Evolutionary conservation across 2,329 filamentous ascomycete genomes (phyloP).

Genomic region (Verticillium nubilum): DNA sequence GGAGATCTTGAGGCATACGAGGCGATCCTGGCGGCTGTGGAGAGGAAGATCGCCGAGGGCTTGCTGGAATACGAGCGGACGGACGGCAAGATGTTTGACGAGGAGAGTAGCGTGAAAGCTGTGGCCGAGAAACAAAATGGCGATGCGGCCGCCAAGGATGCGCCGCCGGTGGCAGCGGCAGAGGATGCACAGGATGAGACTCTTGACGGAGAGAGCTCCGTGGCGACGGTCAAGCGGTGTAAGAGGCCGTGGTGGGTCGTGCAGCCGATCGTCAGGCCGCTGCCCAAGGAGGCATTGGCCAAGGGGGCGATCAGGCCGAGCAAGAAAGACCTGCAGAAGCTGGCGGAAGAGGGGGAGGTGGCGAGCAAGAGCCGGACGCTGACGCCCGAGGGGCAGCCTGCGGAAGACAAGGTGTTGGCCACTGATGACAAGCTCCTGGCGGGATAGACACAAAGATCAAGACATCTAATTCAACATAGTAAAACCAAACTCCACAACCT

Average conservation of each 20-base stretch:
- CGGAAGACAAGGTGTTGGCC: conserved; percentile 8
- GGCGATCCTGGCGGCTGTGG: conserved; percentile 67
- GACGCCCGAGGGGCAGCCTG: not conserved
- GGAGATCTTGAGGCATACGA: conserved; percentile 76
- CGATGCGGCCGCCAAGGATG: conserved; percentile 5
- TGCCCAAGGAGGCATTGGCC: conserved; percentile 81
- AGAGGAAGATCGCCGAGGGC: conserved; percentile 67
- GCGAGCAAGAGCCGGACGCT: conserved; percentile 5
- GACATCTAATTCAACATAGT: too few species aligned
- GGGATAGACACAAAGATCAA: conserved; percentile 6
- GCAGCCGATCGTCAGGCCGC: conserved; percentile 78
- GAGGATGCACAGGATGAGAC: conserved; percentile 22
- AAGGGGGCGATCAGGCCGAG: conserved; percentile 71
- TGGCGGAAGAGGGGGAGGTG: conserved; percentile 26
- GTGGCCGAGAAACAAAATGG: too few species aligned
- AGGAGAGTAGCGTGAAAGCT: conserved; percentile 11
- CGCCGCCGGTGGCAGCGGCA: conserved; percentile 1
- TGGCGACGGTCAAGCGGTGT: conserved; percentile 65
- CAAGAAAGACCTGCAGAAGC: conserved; percentile 58
- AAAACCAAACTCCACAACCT: too few species aligned
- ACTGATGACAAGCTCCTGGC: conserved; percentile 12
- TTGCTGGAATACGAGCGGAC: conserved; percentile 61
- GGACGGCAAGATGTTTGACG: conserved; percentile 40
- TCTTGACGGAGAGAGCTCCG: conserved; percentile 50
- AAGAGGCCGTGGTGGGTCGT: conserved; percentile 85